phyloP scores from a whole-genome alignment of 306 rosid species.

The Quercus engelmannii region DNA sequence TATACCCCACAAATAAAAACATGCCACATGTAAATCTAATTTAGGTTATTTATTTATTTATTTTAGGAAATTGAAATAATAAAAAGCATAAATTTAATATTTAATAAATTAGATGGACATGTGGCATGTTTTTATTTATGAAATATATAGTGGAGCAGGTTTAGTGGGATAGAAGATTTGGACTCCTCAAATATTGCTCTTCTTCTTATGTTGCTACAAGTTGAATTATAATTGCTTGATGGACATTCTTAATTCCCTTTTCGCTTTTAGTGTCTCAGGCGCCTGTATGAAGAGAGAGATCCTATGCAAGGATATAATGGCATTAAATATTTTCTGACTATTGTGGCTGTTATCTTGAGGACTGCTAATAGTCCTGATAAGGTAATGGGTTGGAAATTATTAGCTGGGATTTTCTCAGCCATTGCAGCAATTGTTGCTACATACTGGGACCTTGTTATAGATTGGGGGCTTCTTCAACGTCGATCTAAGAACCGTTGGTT shows the following conservation, averaged over 20 bases:
- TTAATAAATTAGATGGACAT: too few relatives aligned
- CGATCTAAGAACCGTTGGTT: constrained; percentile 58
- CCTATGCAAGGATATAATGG: constrained; percentile 60
- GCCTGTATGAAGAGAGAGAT: constrained; percentile 59
- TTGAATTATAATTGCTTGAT: neutral
- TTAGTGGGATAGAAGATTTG: too few relatives aligned
- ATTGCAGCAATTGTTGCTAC: constrained; percentile 45
- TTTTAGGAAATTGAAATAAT: too few relatives aligned
- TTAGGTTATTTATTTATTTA: too few relatives aligned
- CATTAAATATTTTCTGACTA: constrained; percentile 53
- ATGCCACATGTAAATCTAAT: too few relatives aligned
- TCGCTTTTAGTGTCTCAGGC: constrained; percentile 47
- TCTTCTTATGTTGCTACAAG: neutral
- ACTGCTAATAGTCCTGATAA: constrained; percentile 36
- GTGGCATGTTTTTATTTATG: too few relatives aligned
- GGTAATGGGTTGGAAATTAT: constrained; percentile 30
- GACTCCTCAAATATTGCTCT: too few relatives aligned
- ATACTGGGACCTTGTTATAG: constrained; percentile 66
- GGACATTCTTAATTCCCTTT: neutral
- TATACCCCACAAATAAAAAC: too few relatives aligned
- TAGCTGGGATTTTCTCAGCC: constrained; percentile 45
- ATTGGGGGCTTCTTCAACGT: constrained; percentile 71
- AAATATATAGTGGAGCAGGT: too few relatives aligned
- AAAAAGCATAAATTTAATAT: too few relatives aligned
- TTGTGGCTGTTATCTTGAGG: constrained; percentile 57